A percentile compares a stretch with the other conserved stretches of the same genome.
Conservation (phyloP, 352 stramenopile species). For the Pythium graminicola region DNA sequence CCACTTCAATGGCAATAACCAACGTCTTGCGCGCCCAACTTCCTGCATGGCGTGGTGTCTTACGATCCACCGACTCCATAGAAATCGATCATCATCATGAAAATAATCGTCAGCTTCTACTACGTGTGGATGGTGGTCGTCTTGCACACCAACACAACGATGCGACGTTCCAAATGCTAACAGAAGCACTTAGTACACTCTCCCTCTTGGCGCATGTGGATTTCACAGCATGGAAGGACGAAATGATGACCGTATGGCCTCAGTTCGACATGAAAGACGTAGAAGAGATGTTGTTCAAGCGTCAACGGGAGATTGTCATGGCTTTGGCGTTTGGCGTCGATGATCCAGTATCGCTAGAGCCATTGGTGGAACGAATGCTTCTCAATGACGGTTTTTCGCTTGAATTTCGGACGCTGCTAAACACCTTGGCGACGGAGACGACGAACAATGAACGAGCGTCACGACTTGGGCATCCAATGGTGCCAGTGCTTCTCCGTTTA, state of each 20-base stretch:
- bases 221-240: background rate
- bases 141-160: background rate
- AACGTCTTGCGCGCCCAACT: too few relatives aligned
- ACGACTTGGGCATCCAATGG: background rate
- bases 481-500: too few relatives aligned
- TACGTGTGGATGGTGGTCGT: background rate
- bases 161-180: background rate
- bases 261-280: background rate
- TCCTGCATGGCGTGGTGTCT: too few relatives aligned
- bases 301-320: background rate
- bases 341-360: background rate
- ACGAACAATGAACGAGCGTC: background rate
- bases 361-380: background rate
- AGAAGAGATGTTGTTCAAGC: background rate
- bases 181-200: background rate
- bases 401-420: background rate
- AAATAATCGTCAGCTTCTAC: background rate
- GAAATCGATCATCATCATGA: too few relatives aligned
- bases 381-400: background rate
- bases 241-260: background rate
- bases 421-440: too few relatives aligned
- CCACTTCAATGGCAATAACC: too few relatives aligned
- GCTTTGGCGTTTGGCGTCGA: background rate
- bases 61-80: too few relatives aligned
- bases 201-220: background rate